Percentiles rank a stretch among this genome's conserved stretches.
phyloP scores from a whole-genome alignment of 129 eudicot genomes.

The Oenanthe sinensis region DNA sequence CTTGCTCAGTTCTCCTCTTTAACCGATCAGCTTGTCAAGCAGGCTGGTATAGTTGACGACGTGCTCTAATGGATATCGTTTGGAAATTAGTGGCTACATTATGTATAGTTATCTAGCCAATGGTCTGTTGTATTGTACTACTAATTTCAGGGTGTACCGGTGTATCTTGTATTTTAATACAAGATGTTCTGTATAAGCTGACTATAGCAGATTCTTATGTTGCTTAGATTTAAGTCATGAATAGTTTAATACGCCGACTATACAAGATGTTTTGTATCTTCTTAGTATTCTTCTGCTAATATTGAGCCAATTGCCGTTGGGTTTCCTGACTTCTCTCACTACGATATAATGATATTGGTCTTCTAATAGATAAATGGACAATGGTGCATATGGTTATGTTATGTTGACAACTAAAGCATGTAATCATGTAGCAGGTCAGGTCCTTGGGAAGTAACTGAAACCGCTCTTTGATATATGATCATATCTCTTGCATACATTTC shows the following conservation, averaged over 20 bases:
- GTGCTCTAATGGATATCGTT: background rate
- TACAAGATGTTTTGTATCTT: background rate
- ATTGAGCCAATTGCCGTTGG: background rate
- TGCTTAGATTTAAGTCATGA: background rate
- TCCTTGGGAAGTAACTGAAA: too few species aligned
- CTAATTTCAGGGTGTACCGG: background rate
- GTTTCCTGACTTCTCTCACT: background rate
- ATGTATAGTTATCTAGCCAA: constrained; percentile 22
- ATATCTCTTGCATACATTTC: too few species aligned
- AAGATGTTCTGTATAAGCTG: background rate
- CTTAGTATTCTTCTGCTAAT: background rate
- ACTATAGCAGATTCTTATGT: background rate
- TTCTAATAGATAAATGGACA: background rate
- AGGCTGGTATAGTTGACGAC: constrained; percentile 46
- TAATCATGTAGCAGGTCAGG: too few species aligned
- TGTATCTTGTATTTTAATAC: background rate
- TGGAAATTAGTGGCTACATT: constrained; percentile 10
- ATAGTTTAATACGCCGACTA: background rate
- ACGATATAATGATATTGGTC: background rate
- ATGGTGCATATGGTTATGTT: background rate
- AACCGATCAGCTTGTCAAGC: constrained; percentile 57
- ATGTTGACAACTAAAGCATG: background rate
- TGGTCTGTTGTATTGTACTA: background rate
- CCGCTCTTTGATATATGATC: too few species aligned
- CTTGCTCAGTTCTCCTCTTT: constrained; percentile 56